Percentiles rank a stretch among this genome's conserved stretches.
Evolutionary conservation across 176 grass and related monocot genomes (phyloP).

Genomic region (Pontederia paniculata): DNA sequence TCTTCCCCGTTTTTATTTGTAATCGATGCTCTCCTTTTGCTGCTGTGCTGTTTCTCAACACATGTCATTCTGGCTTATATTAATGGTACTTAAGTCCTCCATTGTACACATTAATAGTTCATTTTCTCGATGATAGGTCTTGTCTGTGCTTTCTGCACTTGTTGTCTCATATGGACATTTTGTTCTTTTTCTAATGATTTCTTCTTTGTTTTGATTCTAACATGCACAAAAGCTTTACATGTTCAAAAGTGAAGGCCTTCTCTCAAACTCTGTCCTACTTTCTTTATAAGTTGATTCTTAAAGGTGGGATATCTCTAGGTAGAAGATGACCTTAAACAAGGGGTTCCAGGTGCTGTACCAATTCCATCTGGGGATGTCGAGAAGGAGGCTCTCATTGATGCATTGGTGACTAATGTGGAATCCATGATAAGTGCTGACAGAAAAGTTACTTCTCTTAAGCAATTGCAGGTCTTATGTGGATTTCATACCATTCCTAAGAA

Average conservation of each 20-base stretch:
- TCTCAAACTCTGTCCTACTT: background rate
- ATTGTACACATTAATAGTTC: too few species aligned
- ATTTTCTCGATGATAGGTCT: too few species aligned
- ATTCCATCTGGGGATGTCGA: constrained; percentile 45
- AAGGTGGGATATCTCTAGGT: constrained; percentile 37
- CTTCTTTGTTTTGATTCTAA: too few species aligned
- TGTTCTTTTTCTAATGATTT: too few species aligned
- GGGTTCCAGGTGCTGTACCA: constrained; percentile 46
- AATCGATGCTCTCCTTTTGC: too few species aligned
- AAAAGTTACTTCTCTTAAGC: constrained; percentile 92
- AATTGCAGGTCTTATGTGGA: constrained; percentile 74
- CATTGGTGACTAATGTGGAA: constrained; percentile 76
- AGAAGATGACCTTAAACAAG: constrained; percentile 62
- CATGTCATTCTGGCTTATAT: too few species aligned
- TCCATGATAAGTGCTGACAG: constrained; percentile 91
- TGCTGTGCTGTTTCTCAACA: too few species aligned
- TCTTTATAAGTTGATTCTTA: background rate
- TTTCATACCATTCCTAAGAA: background rate
- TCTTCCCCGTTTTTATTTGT: too few species aligned
- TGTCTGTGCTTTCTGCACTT: too few species aligned
- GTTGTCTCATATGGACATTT: too few species aligned
- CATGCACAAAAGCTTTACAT: too few species aligned
- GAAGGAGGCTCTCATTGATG: constrained; percentile 60
- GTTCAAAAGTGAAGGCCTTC: background rate
- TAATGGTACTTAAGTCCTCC: too few species aligned